A percentile compares a stretch with the other conserved stretches of the same genome.
These are phyloP conservation scores for Myxozyma sirexii DNA, from an alignment of 805 yeast genomes.

Conservation along the genomic window DNA sequence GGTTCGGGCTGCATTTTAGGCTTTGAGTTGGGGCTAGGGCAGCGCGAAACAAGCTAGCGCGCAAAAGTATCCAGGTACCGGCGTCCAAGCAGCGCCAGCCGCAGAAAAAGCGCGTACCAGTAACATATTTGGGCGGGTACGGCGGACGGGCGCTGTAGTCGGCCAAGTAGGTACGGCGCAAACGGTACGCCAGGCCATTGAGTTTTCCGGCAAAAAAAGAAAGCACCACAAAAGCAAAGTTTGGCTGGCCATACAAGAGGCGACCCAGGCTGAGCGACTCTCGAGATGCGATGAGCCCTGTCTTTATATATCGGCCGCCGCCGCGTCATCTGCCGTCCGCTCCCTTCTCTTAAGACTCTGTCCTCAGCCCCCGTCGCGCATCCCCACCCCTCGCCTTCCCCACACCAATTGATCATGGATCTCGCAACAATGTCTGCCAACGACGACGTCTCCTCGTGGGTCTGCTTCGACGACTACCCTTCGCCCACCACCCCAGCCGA, in stretches of 20 bases:
- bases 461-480: slow-evolving; percentile 29
- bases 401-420: background rate
- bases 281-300: slow-evolving; percentile 2
- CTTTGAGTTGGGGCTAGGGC: too few relatives aligned
- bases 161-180: background rate
- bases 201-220: slow-evolving; percentile 5
- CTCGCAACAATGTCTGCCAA: background rate
- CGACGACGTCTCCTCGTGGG: slow-evolving; percentile 27
- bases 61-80: too few relatives aligned
- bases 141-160: background rate
- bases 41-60: too few relatives aligned
- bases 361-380: background rate
- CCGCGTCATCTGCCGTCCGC: background rate
- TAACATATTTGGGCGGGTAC: too few relatives aligned
- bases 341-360: background rate
- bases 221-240: background rate
- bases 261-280: slow-evolving; percentile 3
- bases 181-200: background rate
- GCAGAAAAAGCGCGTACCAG: background rate
- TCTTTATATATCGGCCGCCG: background rate
- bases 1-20: too few relatives aligned
- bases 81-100: background rate
- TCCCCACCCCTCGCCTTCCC: background rate
- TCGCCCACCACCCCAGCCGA: slow-evolving; percentile 17
- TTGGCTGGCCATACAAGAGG: background rate